Evolutionary conservation across 1,284 basidiomycete genomes (phyloP), one percentile per base, ranked within the genome.

Genomic region (Tranzscheliella williamsii): DNA sequence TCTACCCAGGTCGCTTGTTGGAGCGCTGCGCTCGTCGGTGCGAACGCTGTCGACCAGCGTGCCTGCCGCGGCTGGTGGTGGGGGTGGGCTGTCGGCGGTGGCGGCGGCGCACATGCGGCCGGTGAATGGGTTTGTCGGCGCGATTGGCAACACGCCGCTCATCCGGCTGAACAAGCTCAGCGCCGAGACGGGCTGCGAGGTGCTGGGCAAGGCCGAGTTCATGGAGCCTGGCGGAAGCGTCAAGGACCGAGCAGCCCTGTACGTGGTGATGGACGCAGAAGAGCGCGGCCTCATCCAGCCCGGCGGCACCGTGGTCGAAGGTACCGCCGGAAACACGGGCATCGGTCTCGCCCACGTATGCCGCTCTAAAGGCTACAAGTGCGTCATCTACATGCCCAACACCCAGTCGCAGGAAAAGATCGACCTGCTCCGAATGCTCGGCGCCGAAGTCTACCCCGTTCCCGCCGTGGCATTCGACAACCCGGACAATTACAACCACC

Each of bases 321-420:
- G 94, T 2, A 98, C 94, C 1, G 94, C 94, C 24, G 94, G 94
- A n/a, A 98, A 98, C 81, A 98, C 94, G 5, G 94, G 93, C 41
- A 96, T 96, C 60, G 93, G 93, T 36, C 84, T 97, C 26, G 92
- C 93, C 4, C 92, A 80, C 43, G 90, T 97, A 43, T 97, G 94
- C 80, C 83, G 94, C 70, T 85, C 90, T 21, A 86, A 84, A 67
- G 93, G 95, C 3, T 98, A 98, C 83, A 89, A 87, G 78, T 97
- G 94, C 76, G 93, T 98, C n/a, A 98, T 98, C 76, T 98, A 91
- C 84, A 97, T 98, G 94, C 94, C 94, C 38, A 84, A 96, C 79
- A 91, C 87, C 2, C 92, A 95, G 84, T 72, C 70, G 76, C 91
- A 94, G 81, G 94, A 98, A 76, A 98, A 98, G 82, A 96, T 98